phyloP scores from a whole-genome alignment of 352 stramenopile species.

The Phytophthora aleatoria region DNA sequence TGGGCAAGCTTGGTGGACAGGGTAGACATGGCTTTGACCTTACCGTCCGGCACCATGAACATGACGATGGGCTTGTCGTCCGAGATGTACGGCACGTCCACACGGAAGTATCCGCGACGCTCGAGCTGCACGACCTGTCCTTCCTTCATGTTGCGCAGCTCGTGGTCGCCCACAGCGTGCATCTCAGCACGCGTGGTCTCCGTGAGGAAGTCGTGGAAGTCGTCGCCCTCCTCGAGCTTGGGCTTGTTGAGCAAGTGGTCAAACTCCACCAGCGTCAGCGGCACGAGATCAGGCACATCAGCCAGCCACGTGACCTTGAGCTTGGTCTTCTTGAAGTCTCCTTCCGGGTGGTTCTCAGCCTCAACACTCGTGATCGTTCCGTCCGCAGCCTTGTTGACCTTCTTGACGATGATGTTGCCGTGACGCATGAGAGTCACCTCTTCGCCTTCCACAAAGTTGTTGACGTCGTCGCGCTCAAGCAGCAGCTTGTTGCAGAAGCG shows the following conservation, averaged over 20 bases:
- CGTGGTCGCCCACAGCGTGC: slow-evolving; percentile 94
- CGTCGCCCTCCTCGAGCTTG: slow-evolving; percentile 98
- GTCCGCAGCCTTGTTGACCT: slow-evolving; percentile 64
- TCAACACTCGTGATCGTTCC: slow-evolving; percentile 67
- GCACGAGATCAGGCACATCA: slow-evolving; percentile 87
- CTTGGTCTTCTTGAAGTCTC: slow-evolving; percentile 96
- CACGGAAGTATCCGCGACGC: slow-evolving; percentile 97
- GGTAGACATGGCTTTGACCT: slow-evolving; percentile 90
- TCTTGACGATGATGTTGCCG: slow-evolving; percentile 91
- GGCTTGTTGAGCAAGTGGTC: slow-evolving; percentile 99
- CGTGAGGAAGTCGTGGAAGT: slow-evolving; percentile 98
- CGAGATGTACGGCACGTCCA: slow-evolving; percentile 83
- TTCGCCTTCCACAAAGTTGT: slow-evolving; percentile 94
- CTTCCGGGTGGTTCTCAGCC: slow-evolving; percentile 75
- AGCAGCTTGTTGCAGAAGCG: slow-evolving; percentile 91
- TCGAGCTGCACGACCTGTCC: slow-evolving; percentile 98
- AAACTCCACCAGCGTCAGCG: slow-evolving; percentile 96
- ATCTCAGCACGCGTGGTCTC: slow-evolving; percentile 94
- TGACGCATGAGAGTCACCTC: slow-evolving; percentile 98
- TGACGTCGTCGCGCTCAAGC: slow-evolving; percentile 95
- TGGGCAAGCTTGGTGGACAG: slow-evolving; percentile 57
- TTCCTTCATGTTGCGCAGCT: slow-evolving; percentile 93
- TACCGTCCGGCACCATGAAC: slow-evolving; percentile 99
- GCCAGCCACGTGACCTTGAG: slow-evolving; percentile 97
- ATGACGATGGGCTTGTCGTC: slow-evolving; percentile 93